Base-by-base conservation (phyloP, 1,139 yeast species). In the Scheffersomyces parashehatae region DNA sequence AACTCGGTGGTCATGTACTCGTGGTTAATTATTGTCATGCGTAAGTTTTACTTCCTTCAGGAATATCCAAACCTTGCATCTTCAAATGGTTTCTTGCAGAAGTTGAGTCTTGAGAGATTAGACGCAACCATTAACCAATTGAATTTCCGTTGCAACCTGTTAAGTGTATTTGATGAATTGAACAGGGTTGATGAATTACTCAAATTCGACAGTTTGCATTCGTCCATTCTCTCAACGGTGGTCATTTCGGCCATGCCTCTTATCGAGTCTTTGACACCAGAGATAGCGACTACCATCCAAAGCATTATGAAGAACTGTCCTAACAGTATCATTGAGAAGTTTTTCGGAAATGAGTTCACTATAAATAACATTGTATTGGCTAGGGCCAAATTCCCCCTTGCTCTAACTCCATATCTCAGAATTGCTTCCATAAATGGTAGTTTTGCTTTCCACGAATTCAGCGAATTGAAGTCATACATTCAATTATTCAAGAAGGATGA, bases 361-460 rank as follows among this genome's bases (percentile, higher is more conserved):
- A 75, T 77, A 37, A 75, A 77, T 45, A 70, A 82, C n/a, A 57
- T 88, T 28, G 69, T 79, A 13, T 59, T 88, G 28, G 66, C 89
- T 0, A 73, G 85, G 47, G 85, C 95, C 0, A 88, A 89, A 55
- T 78, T 88, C 50, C 97, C 97, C 0, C 70, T 82, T n/a, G 70
- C 82, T 2, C 61, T 88, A 13, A 61, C 74, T 2, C 86, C 95
- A 1, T 83, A 83, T 50, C 64, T 88, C 35, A 75, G 80, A 42
- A 56, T 89, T 11, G 74, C 85, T 3, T 73, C 85, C 10, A 77
- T 83, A 28, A 83, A 85, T 52, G 83, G 87, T 1, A 77, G 77
- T 42, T 78, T 83, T 57, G 95, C 95, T 0, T 73, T 77, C 49
- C 80, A 77, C 47, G 87, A 84, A 50, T 69, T 90, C 45, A 68